Conservation (phyloP, 2,329 filamentous ascomycete genomes). For the Trichoderma sp. region DNA sequence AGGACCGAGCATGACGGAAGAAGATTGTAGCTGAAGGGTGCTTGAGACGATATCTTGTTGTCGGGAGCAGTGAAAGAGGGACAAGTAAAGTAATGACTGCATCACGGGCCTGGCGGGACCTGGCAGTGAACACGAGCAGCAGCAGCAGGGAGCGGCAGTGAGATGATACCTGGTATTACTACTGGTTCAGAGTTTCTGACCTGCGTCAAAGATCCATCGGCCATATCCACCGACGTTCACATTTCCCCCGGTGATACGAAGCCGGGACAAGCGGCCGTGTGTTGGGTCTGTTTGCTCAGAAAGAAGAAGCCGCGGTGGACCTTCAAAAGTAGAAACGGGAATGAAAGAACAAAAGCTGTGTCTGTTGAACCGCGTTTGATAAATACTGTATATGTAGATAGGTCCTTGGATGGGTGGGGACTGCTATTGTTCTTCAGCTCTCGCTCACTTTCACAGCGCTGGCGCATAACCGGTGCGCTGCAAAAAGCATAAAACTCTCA, state of each 20-base stretch:
- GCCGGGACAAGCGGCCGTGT: background rate
- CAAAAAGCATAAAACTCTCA: background rate
- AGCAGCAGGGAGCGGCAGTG: background rate
- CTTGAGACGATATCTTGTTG: background rate
- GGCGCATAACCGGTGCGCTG: background rate
- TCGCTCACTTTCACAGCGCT: background rate
- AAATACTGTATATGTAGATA: too few relatives aligned
- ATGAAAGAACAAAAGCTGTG: background rate
- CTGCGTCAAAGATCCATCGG: background rate
- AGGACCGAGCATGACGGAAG: background rate
- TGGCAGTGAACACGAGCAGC: slow-evolving; percentile 3
- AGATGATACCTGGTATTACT: background rate
- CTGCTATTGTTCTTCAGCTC: background rate
- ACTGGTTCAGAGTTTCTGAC: slow-evolving; percentile 7
- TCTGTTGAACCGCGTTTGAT: background rate
- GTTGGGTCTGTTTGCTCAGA: background rate
- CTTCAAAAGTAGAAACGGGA: background rate
- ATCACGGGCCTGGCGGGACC: background rate
- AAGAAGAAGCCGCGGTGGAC: background rate
- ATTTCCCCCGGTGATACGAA: background rate
- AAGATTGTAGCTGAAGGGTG: background rate
- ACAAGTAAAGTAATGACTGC: background rate
- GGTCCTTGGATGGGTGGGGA: too few relatives aligned
- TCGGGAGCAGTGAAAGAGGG: background rate
- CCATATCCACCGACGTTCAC: background rate